phyloP scores from a whole-genome alignment of 139 green algal species.

The Chlamydomonas asymmetrica region DNA sequence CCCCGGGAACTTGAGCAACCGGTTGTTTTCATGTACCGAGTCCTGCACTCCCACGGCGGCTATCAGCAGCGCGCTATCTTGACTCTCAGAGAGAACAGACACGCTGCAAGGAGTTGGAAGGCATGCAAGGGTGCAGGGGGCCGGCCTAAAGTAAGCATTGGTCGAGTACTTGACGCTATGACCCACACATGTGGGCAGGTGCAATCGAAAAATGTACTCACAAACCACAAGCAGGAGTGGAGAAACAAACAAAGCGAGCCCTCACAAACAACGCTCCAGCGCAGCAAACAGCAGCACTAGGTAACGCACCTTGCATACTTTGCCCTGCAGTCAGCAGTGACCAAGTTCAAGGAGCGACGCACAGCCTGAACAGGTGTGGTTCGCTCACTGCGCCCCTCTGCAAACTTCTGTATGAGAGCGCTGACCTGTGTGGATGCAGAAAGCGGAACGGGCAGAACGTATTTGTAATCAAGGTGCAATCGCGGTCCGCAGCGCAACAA shows the following conservation, averaged over 20 bases:
- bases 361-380: conserved; percentile 53
- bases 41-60: conserved; percentile 36
- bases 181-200: too few species aligned
- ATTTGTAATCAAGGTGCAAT: not conserved
- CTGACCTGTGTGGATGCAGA: conserved; percentile 39
- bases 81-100: conserved; percentile 38
- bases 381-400: conserved; percentile 46
- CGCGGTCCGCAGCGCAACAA: too few species aligned
- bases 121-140: too few species aligned
- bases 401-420: conserved; percentile 53
- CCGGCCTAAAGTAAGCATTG: too few species aligned
- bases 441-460: too few species aligned
- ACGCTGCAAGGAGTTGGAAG: conserved; percentile 41
- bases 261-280: not conserved
- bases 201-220: too few species aligned
- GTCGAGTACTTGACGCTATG: too few species aligned
- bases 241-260: not conserved
- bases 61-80: conserved; percentile 39
- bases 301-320: conserved; percentile 48
- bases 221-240: too few species aligned
- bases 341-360: conserved; percentile 44
- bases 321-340: conserved; percentile 44
- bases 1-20: conserved; percentile 24
- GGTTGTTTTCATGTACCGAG: conserved; percentile 25
- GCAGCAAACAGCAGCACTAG: not conserved